Conservation (phyloP, 78 protist species). For the Dictyostelium brefeldianum region DNA sequence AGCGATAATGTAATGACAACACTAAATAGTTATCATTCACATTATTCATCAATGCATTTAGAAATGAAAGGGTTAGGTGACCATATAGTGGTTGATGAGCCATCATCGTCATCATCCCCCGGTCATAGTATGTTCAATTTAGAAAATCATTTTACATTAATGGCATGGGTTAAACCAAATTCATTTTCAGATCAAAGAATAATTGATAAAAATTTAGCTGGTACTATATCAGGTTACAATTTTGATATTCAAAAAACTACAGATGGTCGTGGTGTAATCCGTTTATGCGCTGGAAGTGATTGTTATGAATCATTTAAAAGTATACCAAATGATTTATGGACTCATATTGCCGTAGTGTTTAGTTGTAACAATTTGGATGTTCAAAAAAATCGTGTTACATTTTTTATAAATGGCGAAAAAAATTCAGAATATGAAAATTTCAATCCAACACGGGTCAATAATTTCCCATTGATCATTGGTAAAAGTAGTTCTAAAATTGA, state of each 20-base stretch:
- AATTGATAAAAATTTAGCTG: slow-evolving; percentile 25
- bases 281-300: slow-evolving; percentile 28
- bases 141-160: slow-evolving; percentile 12
- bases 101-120: too few species aligned
- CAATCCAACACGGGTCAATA: not conserved
- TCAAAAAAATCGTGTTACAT: slow-evolving; percentile 1
- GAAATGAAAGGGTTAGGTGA: slow-evolving; percentile 54
- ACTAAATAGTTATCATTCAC: not conserved
- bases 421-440: slow-evolving; percentile 23
- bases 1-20: not conserved
- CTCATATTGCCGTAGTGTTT: slow-evolving; percentile 21
- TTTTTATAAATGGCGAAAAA: slow-evolving; percentile 33
- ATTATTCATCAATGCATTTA: not conserved
- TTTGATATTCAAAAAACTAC: slow-evolving; percentile 45
- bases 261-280: not conserved
- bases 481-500: not conserved
- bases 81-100: not conserved
- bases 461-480: slow-evolving; percentile 29
- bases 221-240: slow-evolving; percentile 19
- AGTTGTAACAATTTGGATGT: not conserved
- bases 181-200: slow-evolving; percentile 66
- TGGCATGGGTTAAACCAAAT: slow-evolving; percentile 63
- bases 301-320: slow-evolving; percentile 12
- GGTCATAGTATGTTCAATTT: not conserved
- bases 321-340: slow-evolving; percentile 41